phyloP scores from a whole-genome alignment of 169 alveolate species.

The Plasmodium gaboni region DNA sequence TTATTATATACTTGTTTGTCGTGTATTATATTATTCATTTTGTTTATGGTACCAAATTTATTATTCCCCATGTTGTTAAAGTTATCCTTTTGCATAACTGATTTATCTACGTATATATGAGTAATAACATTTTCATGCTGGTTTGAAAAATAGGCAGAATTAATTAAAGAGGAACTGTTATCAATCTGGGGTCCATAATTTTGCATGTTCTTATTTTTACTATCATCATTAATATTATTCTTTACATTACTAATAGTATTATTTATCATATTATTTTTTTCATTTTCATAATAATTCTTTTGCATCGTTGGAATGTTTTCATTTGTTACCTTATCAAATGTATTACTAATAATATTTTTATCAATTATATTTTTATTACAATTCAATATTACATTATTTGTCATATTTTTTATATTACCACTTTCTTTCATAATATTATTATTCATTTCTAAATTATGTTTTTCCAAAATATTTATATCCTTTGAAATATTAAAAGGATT shows the following conservation, averaged over 20 bases:
- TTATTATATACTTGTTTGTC: no score
- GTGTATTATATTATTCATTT: no score
- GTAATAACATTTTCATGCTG: constrained; percentile 20
- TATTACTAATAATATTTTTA: constrained; percentile 5
- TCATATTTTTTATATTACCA: constrained; percentile 13
- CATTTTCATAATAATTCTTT: constrained; percentile 7
- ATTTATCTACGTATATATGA: constrained; percentile 20
- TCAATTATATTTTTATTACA: background rate
- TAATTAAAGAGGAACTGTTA: constrained; percentile 5
- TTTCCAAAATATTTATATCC: constrained; percentile 18
- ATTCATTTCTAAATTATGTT: constrained; percentile 19
- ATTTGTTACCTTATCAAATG: background rate
- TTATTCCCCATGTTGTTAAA: no score
- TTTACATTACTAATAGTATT: background rate
- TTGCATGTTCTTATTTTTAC: background rate
- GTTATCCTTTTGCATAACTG: background rate
- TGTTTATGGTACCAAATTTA: no score
- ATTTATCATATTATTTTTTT: constrained; percentile 1
- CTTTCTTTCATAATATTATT: background rate
- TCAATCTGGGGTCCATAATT: no score
- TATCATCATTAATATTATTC: background rate
- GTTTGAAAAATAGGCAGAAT: constrained; percentile 15
- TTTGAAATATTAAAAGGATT: constrained; percentile 5
- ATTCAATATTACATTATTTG: background rate
- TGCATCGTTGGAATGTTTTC: constrained; percentile 8